phyloP scores from a whole-genome alignment of 805 yeast genomes.

The Lachancea cidri region DNA sequence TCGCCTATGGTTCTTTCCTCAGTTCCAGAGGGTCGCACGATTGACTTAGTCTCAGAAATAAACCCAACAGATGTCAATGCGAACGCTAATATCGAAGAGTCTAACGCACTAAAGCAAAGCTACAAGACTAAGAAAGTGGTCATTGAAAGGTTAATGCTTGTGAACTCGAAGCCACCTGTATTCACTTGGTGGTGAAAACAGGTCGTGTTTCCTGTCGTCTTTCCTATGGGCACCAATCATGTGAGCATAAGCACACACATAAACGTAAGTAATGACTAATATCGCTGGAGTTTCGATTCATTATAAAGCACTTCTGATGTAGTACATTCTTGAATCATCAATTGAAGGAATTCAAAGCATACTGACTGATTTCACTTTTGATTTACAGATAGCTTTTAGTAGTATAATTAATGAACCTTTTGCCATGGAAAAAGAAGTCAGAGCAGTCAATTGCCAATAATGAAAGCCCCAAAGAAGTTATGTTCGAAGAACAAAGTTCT shows the following conservation, averaged over 20 bases:
- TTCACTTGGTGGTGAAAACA: constrained; percentile 55
- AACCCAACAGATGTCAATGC: constrained; percentile 4
- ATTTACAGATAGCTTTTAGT: no score
- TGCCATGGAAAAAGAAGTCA: constrained; percentile 9
- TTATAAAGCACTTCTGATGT: neutral
- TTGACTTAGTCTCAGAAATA: neutral
- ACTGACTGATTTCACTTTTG: no score
- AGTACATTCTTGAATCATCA: no score
- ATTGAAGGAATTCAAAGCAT: no score
- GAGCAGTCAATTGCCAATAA: constrained; percentile 1
- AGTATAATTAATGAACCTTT: constrained; percentile 6
- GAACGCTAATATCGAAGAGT: constrained; percentile 10
- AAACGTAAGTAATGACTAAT: neutral
- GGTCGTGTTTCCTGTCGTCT: neutral
- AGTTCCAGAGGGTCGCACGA: constrained; percentile 7
- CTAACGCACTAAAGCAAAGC: neutral
- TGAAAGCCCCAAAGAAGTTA: constrained; percentile 1
- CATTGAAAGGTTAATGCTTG: constrained; percentile 55
- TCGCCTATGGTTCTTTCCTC: constrained; percentile 20
- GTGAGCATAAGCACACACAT: neutral
- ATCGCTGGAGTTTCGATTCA: no score
- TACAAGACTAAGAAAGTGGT: constrained; percentile 42
- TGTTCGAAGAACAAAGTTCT: neutral
- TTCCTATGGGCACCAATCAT: neutral
- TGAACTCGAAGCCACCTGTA: constrained; percentile 52